Conservation (phyloP, 1,139 yeast species). For the Kodamaea sp. region DNA sequence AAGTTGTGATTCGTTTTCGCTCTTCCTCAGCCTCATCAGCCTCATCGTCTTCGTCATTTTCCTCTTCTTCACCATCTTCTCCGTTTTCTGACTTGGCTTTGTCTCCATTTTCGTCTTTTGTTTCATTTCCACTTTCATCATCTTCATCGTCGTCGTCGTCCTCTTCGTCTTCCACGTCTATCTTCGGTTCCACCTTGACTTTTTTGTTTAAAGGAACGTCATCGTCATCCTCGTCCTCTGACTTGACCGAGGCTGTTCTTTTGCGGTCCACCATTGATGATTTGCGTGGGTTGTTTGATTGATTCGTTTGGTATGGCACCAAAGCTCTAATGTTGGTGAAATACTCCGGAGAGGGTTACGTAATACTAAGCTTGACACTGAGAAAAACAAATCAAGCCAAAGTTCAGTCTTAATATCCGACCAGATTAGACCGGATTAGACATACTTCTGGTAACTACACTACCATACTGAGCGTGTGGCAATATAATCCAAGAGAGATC, state of each 20-base stretch:
- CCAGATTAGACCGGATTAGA: too few relatives aligned
- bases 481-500: too few relatives aligned
- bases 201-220: slow-evolving; percentile 39
- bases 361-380: too few relatives aligned
- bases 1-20: slow-evolving; percentile 43
- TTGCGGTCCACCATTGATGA: slow-evolving; percentile 37
- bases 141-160: slow-evolving; percentile 16
- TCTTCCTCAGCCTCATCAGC: slow-evolving; percentile 57
- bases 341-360: too few relatives aligned
- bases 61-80: slow-evolving; percentile 16
- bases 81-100: slow-evolving; percentile 11
- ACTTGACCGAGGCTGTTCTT: slow-evolving; percentile 23
- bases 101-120: slow-evolving; percentile 11
- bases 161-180: slow-evolving; percentile 15
- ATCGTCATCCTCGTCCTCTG: slow-evolving; percentile 30
- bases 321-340: too few relatives aligned
- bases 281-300: neutral
- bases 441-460: too few relatives aligned
- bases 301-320: too few relatives aligned
- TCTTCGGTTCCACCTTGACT: slow-evolving; percentile 20
- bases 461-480: too few relatives aligned
- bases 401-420: too few relatives aligned
- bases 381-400: too few relatives aligned
- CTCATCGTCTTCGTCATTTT: slow-evolving; percentile 44
- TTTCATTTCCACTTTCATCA: slow-evolving; percentile 10